phyloP scores from a whole-genome alignment of 306 rosid species.

The Trifolium fragiferum region DNA sequence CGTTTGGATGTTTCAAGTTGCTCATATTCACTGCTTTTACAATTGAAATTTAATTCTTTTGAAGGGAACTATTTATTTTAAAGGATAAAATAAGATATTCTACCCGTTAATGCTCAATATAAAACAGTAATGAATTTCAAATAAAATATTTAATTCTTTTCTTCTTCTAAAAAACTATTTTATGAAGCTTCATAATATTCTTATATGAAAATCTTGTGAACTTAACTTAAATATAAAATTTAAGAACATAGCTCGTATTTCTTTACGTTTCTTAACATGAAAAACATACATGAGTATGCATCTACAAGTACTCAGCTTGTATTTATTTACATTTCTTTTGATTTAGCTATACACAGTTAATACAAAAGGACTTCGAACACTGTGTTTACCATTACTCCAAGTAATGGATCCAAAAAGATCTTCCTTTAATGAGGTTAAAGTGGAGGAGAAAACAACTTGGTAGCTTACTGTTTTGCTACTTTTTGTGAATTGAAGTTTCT shows the following conservation, averaged over 20 bases:
- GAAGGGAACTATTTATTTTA: too few species aligned
- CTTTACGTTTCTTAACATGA: too few species aligned
- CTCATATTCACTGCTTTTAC: neutral
- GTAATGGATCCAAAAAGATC: constrained; percentile 69
- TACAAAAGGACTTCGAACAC: constrained; percentile 67
- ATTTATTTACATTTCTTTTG: neutral
- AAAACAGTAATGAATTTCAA: neutral
- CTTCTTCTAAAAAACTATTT: too few species aligned
- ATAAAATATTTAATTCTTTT: too few species aligned
- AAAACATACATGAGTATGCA: too few species aligned
- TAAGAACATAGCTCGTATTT: too few species aligned
- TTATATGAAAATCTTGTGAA: too few species aligned
- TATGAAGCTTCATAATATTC: too few species aligned
- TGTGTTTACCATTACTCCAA: constrained; percentile 63
- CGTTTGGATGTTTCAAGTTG: neutral
- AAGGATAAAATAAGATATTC: neutral
- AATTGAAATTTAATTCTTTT: too few species aligned
- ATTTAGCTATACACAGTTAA: constrained; percentile 3
- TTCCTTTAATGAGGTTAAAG: constrained; percentile 31
- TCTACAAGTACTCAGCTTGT: too few species aligned
- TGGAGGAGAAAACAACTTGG: constrained; percentile 58
- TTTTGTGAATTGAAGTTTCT: constrained; percentile 56
- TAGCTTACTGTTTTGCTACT: constrained; percentile 59
- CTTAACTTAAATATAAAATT: too few species aligned
- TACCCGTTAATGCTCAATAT: neutral